Evolutionary conservation across 2,329 filamentous ascomycete species (phyloP).

Genomic region (Penicillium sclerotigenum): DNA sequence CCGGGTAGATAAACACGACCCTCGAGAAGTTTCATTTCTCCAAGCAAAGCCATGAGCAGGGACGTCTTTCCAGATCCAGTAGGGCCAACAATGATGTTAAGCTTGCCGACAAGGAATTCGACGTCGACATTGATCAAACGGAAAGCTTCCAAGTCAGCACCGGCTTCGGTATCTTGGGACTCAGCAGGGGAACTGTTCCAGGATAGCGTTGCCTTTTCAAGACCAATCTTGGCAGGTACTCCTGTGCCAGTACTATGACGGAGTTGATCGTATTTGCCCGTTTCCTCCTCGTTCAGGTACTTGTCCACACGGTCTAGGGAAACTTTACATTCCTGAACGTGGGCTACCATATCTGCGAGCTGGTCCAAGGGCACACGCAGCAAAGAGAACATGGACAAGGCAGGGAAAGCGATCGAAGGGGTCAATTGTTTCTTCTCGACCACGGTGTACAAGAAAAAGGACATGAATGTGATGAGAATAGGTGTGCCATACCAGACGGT

Average conservation of each 20-base stretch:
- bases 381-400: constrained; percentile 91
- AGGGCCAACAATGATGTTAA: constrained; percentile 89
- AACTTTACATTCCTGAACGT: constrained; percentile 95
- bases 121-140: constrained; percentile 79
- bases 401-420: constrained; percentile 91
- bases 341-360: constrained; percentile 96
- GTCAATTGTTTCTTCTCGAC: constrained; percentile 85
- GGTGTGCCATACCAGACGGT: constrained; percentile 97
- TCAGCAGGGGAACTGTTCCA: constrained; percentile 67
- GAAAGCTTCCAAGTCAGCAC: constrained; percentile 71
- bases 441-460: constrained; percentile 88
- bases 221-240: constrained; percentile 73
- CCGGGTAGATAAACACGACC: constrained; percentile 83
- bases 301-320: constrained; percentile 96
- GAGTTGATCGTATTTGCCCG: constrained; percentile 88
- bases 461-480: constrained; percentile 92
- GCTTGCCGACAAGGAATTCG: constrained; percentile 76
- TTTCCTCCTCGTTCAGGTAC: constrained; percentile 89
- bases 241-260: constrained; percentile 67
- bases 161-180: constrained; percentile 55
- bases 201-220: constrained; percentile 78
- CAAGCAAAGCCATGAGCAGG: constrained; percentile 88
- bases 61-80: constrained; percentile 97
- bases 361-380: constrained; percentile 91
- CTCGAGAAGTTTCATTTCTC: constrained; percentile 85